These are phyloP conservation scores for Xylaria sp. DNA, from an alignment of 2,329 filamentous ascomycete species.

Conservation along the genomic window DNA sequence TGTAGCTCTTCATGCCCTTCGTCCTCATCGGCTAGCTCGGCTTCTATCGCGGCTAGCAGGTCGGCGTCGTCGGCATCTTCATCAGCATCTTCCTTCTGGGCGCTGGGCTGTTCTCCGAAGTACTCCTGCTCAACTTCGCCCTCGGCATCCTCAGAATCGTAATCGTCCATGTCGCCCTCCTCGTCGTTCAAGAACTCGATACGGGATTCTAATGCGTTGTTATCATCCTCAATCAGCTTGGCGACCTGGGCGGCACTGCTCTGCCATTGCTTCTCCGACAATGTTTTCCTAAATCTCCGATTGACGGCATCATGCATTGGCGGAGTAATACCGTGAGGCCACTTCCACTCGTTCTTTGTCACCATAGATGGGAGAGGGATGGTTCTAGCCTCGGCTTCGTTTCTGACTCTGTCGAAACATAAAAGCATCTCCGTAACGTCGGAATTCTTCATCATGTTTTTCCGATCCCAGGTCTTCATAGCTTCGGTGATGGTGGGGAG, in stretches of 20 bases:
- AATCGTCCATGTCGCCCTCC: constrained; percentile 42
- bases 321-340: constrained; percentile 84
- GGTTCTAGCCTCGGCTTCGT: constrained; percentile 66
- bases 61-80: constrained; percentile 37
- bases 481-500: constrained; percentile 85
- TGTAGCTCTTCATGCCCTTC: constrained; percentile 22
- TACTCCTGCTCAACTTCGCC: constrained; percentile 57
- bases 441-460: constrained; percentile 83
- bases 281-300: constrained; percentile 79
- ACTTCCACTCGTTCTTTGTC: constrained; percentile 65
- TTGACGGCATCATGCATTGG: constrained; percentile 86
- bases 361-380: constrained; percentile 73
- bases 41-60: constrained; percentile 55
- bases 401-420: constrained; percentile 69
- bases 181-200: constrained; percentile 68
- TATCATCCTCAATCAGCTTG: constrained; percentile 71
- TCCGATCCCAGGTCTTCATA: constrained; percentile 92
- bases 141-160: constrained; percentile 50
- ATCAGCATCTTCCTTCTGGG: constrained; percentile 44
- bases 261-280: constrained; percentile 81
- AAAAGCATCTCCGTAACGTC: constrained; percentile 90
- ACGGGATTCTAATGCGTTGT: constrained; percentile 59
- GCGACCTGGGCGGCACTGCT: constrained; percentile 82
- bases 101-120: constrained; percentile 40
- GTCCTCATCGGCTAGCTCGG: constrained; percentile 45